Percentiles rank a stretch among this genome's conserved stretches.
Conservation (phyloP, 2,329 filamentous ascomycete genomes). For the Pseudogymnoascus sp. region DNA sequence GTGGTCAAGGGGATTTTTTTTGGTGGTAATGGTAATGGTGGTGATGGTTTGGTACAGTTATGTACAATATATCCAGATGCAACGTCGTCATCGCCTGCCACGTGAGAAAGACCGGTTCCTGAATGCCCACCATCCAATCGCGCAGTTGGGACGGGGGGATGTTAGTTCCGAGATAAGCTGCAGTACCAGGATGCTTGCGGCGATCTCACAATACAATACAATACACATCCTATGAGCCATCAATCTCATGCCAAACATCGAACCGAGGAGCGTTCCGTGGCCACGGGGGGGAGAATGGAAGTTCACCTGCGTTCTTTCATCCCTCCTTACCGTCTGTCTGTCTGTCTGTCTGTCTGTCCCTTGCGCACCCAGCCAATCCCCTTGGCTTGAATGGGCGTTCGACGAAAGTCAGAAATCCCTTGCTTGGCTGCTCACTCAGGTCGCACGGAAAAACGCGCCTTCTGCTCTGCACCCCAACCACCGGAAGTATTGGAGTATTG, state of each 20-base stretch:
- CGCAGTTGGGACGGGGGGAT: neutral
- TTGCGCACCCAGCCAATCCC: neutral
- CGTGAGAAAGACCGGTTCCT: neutral
- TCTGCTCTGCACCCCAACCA: neutral
- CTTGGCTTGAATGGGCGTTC: too few species aligned
- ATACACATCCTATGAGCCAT: neutral
- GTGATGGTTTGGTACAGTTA: neutral
- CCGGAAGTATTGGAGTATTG: neutral
- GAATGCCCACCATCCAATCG: neutral
- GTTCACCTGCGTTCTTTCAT: neutral
- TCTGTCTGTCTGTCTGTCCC: neutral
- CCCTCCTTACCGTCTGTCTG: too few species aligned
- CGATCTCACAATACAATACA: neutral
- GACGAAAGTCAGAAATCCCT: neutral
- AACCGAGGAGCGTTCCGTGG: neutral
- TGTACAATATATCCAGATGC: neutral
- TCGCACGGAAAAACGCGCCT: neutral
- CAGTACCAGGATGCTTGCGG: neutral
- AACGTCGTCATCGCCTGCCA: neutral
- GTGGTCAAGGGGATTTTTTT: neutral
- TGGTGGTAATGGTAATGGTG: neutral
- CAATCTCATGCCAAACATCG: neutral
- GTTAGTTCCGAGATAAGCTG: neutral
- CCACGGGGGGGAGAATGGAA: neutral
- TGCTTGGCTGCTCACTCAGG: neutral